These are phyloP conservation scores for Candida sakaeoensis DNA, from an alignment of 805 yeast genomes.

Conservation along the genomic window DNA sequence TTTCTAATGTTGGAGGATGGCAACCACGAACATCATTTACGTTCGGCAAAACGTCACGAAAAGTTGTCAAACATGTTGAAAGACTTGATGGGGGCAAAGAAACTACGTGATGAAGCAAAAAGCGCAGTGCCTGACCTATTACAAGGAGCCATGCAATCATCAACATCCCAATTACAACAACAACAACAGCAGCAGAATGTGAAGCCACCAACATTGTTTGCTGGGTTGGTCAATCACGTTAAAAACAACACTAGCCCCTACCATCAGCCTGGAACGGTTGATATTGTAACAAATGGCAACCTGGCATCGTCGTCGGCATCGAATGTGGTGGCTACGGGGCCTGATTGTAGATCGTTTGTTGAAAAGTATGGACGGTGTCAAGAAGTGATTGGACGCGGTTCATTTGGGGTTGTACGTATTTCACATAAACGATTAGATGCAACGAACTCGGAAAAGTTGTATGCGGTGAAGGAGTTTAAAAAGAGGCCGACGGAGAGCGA, in stretches of 20 bases:
- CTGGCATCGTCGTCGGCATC: constrained; percentile 7
- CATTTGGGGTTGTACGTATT: constrained; percentile 90
- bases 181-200: constrained; percentile 9
- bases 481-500: constrained; percentile 57
- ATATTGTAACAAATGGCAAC: background rate
- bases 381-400: constrained; percentile 90
- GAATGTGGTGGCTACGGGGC: constrained; percentile 17
- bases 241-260: constrained; percentile 20
- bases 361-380: constrained; percentile 94
- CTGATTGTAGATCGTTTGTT: constrained; percentile 57
- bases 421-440: constrained; percentile 60
- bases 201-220: constrained; percentile 67
- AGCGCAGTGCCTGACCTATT: constrained; percentile 68
- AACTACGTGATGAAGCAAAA: constrained; percentile 64
- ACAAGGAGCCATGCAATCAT: constrained; percentile 9
- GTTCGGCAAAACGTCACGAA: constrained; percentile 75
- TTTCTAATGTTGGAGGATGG: constrained; percentile 64
- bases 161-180: constrained; percentile 10
- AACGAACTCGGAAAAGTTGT: constrained; percentile 42
- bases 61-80: constrained; percentile 71
- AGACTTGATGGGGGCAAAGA: constrained; percentile 71
- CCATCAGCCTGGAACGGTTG: constrained; percentile 11
- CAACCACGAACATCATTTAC: constrained; percentile 73
- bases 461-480: constrained; percentile 86
- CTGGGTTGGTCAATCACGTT: constrained; percentile 63